These are phyloP conservation scores for Fraxinus pennsylvanica DNA, from an alignment of 257 asterid species.

Conservation along the genomic window DNA sequence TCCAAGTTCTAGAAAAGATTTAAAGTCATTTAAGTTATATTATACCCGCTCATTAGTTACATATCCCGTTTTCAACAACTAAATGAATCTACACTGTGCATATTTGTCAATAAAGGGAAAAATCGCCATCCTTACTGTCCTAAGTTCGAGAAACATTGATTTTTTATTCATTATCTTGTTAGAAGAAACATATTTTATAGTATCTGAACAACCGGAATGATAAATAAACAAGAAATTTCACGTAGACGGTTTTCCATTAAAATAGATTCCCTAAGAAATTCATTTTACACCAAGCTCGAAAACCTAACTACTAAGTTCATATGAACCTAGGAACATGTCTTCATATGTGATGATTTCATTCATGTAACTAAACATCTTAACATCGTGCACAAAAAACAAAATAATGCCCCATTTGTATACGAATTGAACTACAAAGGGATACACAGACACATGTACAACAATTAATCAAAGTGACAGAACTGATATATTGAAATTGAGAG, in stretches of 20 bases:
- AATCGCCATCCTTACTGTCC: not conserved
- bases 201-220: not conserved
- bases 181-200: not conserved
- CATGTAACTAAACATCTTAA: not conserved
- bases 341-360: not conserved
- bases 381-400: not conserved
- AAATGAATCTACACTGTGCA: no score
- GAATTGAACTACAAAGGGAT: not conserved
- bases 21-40: no score
- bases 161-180: no score
- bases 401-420: not conserved
- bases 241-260: not conserved
- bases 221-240: no score
- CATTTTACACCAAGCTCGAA: not conserved
- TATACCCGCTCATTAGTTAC: not conserved
- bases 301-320: not conserved
- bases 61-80: no score
- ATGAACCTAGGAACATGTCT: not conserved
- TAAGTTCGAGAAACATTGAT: not conserved
- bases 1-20: no score
- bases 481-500: not conserved
- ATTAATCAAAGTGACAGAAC: not conserved
- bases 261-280: not conserved
- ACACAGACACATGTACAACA: not conserved
- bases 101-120: conserved; percentile 6